Percentiles rank a stretch among this genome's conserved stretches.
Conservation (phyloP, 768 basidiomycete genomes). For the Cyclocybe aegerita region DNA sequence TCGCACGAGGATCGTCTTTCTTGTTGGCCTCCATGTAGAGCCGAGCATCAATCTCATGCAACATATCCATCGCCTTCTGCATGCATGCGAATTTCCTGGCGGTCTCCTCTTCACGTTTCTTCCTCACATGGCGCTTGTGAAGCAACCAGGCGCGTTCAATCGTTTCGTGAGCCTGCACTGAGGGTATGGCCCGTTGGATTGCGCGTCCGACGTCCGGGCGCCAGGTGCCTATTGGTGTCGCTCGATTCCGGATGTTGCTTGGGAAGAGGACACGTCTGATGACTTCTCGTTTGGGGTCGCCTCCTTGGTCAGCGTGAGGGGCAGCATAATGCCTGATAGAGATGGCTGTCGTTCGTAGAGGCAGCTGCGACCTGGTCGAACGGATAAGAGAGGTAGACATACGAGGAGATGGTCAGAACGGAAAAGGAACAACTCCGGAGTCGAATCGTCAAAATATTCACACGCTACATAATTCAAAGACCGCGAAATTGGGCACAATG, state of each 20-base stretch:
- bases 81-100: slow-evolving; percentile 79
- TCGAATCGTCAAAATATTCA: too few species aligned
- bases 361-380: slow-evolving; percentile 27
- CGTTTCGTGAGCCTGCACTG: slow-evolving; percentile 86
- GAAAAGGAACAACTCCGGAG: slow-evolving; percentile 3
- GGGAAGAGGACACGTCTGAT: slow-evolving; percentile 85
- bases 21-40: slow-evolving; percentile 74
- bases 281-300: slow-evolving; percentile 66
- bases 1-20: slow-evolving; percentile 69
- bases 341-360: slow-evolving; percentile 29
- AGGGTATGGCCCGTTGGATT: slow-evolving; percentile 82
- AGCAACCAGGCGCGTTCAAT: slow-evolving; percentile 91
- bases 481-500: too few species aligned
- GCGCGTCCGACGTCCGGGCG: slow-evolving; percentile 76
- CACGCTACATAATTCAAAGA: too few species aligned
- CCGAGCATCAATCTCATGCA: slow-evolving; percentile 56
- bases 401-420: background rate
- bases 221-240: slow-evolving; percentile 82
- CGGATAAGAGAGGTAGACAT: slow-evolving; percentile 44
- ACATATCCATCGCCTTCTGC: slow-evolving; percentile 81
- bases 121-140: slow-evolving; percentile 72
- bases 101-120: slow-evolving; percentile 66
- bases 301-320: slow-evolving; percentile 36
- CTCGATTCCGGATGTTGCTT: slow-evolving; percentile 62
- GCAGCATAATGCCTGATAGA: slow-evolving; percentile 38